Conservation (phyloP, 108 stramenopile genomes). For the Skeletonema grethae region DNA sequence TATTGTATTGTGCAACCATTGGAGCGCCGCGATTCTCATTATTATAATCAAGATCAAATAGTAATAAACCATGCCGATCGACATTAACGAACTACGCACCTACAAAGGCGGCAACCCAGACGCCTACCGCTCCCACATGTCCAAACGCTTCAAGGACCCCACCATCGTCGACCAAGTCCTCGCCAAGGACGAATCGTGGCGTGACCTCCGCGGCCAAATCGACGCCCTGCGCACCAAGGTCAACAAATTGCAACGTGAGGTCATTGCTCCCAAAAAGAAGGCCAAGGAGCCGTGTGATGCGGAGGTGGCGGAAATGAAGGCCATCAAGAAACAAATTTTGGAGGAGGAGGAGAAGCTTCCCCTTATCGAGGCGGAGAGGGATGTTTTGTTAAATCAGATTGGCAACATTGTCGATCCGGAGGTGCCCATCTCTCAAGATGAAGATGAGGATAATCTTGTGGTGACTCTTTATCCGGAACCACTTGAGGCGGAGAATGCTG, state of each 20-base stretch:
- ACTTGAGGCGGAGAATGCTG: conserved; percentile 60
- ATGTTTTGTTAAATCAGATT: conserved; percentile 81
- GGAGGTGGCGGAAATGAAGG: conserved; percentile 88
- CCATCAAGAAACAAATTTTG: conserved; percentile 75
- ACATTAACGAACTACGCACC: conserved; percentile 93
- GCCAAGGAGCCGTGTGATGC: conserved; percentile 86
- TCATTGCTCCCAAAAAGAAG: conserved; percentile 94
- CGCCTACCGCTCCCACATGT: conserved; percentile 81
- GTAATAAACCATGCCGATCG: conserved; percentile 72
- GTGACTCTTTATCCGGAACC: conserved; percentile 76
- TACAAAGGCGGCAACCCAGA: conserved; percentile 96
- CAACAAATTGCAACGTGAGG: conserved; percentile 90
- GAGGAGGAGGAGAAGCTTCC: conserved; percentile 72
- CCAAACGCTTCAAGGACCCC: conserved; percentile 81
- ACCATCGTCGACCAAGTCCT: conserved; percentile 92
- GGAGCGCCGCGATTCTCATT: background rate
- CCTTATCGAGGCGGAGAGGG: conserved; percentile 57
- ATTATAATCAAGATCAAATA: background rate
- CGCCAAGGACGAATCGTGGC: conserved; percentile 91
- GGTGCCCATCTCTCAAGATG: conserved; percentile 93
- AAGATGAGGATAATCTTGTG: conserved; percentile 94
- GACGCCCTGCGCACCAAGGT: conserved; percentile 83
- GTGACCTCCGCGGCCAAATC: conserved; percentile 70
- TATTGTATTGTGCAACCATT: background rate
- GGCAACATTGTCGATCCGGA: conserved; percentile 97